These are phyloP conservation scores for Talaromyces proteolyticus DNA, from an alignment of 495 filamentous ascomycete genomes.

Conservation along the genomic window DNA sequence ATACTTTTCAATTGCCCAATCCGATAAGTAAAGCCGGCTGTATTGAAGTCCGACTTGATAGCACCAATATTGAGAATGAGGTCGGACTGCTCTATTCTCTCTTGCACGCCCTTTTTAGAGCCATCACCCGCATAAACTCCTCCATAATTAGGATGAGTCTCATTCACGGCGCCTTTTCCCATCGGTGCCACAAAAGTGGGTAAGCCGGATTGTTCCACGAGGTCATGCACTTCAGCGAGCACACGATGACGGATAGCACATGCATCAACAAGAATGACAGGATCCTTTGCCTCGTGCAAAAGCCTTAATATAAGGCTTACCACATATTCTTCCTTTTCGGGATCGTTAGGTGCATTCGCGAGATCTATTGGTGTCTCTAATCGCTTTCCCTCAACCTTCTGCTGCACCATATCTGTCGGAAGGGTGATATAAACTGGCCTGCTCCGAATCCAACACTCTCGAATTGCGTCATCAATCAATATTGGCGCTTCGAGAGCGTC, in stretches of 20 bases:
- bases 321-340: slow-evolving; percentile 75
- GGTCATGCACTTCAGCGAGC: slow-evolving; percentile 66
- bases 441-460: slow-evolving; percentile 69
- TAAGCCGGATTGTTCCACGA: slow-evolving; percentile 70
- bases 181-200: slow-evolving; percentile 87
- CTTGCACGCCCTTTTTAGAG: slow-evolving; percentile 62
- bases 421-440: slow-evolving; percentile 81
- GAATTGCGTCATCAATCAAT: slow-evolving; percentile 75
- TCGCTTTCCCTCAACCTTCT: slow-evolving; percentile 68
- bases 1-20: slow-evolving; percentile 78
- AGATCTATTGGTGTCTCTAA: slow-evolving; percentile 69
- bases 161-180: slow-evolving; percentile 86
- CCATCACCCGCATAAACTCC: slow-evolving; percentile 85
- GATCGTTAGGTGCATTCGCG: slow-evolving; percentile 53
- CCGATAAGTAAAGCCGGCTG: slow-evolving; percentile 80
- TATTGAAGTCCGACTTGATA: slow-evolving; percentile 89
- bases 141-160: slow-evolving; percentile 67
- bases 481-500: slow-evolving; percentile 61
- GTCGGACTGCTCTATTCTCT: slow-evolving; percentile 73
- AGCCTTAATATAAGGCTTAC: slow-evolving; percentile 74
- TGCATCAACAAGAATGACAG: slow-evolving; percentile 85
- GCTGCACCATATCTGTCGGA: slow-evolving; percentile 77
- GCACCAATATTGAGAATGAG: slow-evolving; percentile 79
- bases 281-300: slow-evolving; percentile 67
- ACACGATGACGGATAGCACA: slow-evolving; percentile 79